A percentile compares a stretch with the other conserved stretches of the same genome.
Evolutionary conservation across 2,329 filamentous ascomycete species (phyloP).

Genomic region (Calonectria pteridis): DNA sequence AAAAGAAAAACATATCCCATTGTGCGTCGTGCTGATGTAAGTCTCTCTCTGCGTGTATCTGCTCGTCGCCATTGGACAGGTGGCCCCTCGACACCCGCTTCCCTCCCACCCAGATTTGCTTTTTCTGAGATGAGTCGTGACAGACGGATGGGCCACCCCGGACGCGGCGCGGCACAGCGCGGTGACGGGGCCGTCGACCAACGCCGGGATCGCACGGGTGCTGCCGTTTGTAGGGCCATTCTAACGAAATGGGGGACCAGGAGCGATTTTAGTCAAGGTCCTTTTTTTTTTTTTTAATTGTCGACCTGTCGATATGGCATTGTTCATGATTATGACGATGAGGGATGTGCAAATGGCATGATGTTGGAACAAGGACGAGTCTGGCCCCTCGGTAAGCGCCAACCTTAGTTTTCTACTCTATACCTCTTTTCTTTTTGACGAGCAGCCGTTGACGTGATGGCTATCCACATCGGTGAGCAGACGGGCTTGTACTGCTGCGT

Average conservation of each 20-base stretch:
- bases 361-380: not conserved
- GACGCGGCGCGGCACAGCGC: not conserved
- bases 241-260: not conserved
- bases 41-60: not conserved
- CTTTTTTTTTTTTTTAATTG: not conserved
- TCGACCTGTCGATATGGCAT: not conserved
- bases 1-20: not conserved
- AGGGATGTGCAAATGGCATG: not conserved
- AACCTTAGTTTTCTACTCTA: not conserved
- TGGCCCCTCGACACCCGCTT: no score
- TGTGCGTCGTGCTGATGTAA: not conserved
- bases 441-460: slow-evolving; percentile 5
- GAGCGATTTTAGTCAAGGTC: not conserved
- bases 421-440: not conserved
- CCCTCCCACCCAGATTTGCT: not conserved
- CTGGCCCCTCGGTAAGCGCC: not conserved
- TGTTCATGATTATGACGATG: not conserved
- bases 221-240: not conserved
- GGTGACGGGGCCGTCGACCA: not conserved
- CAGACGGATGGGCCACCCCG: not conserved
- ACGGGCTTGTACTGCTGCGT: slow-evolving; percentile 2
- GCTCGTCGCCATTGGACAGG: not conserved
- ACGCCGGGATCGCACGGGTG: not conserved
- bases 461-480: not conserved
- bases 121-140: not conserved